Percentiles rank a stretch among this genome's conserved stretches.
These are phyloP conservation scores for Pittosporum tobira DNA, from an alignment of 129 eudicot genomes.

Conservation along the genomic window DNA sequence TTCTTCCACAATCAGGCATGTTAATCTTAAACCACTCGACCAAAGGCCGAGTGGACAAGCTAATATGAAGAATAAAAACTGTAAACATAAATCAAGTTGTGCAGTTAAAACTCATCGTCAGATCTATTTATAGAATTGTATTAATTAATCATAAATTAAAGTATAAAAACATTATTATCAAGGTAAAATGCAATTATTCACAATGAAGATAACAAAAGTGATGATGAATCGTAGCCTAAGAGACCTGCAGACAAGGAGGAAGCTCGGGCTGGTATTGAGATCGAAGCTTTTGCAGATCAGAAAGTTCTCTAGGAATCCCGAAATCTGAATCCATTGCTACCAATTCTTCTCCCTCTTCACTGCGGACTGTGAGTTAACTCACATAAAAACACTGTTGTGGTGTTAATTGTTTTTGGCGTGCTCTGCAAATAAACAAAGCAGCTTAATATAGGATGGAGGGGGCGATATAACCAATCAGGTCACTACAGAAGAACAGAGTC, in stretches of 20 bases:
- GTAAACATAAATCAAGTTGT: too few species aligned
- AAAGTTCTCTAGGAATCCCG: constrained; percentile 73
- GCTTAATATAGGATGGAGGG: constrained; percentile 9
- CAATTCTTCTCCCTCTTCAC: neutral
- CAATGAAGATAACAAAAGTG: too few species aligned
- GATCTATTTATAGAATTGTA: too few species aligned
- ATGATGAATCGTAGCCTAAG: neutral
- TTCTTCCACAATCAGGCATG: too few species aligned
- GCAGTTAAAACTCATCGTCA: too few species aligned
- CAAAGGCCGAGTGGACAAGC: too few species aligned
- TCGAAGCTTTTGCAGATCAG: constrained; percentile 72
- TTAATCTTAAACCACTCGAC: too few species aligned
- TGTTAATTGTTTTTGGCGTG: neutral
- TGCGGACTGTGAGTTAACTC: neutral
- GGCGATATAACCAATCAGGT: constrained; percentile 42
- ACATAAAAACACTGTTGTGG: neutral
- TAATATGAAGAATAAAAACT: too few species aligned
- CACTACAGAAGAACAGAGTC: too few species aligned
- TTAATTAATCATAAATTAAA: too few species aligned
- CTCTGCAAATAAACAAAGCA: neutral
- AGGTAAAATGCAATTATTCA: too few species aligned
- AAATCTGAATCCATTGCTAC: constrained; percentile 82
- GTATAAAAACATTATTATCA: neutral
- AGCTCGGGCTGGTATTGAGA: constrained; percentile 68
- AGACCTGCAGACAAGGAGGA: constrained; percentile 95